Evolutionary conservation across 768 basidiomycete genomes (phyloP), one percentile per base, ranked within the genome.

Genomic region (Cubamyces sp.): DNA sequence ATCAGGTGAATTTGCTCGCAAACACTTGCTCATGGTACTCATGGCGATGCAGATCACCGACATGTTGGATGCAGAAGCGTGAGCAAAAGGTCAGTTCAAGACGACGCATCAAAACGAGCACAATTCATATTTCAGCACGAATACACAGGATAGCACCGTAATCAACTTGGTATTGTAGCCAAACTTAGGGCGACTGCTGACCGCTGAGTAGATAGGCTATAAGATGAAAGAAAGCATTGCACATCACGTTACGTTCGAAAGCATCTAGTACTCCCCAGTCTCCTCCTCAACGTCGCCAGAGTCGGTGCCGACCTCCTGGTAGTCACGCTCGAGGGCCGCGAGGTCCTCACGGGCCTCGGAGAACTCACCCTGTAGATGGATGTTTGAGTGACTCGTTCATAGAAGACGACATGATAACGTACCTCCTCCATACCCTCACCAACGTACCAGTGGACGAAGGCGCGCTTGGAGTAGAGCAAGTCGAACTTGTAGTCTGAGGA

Each of bases 361-460:
- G 79, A 98, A 98, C 79, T 98, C 96, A 77, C 96, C 96, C 81
- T 86, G 52, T n/a, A 57, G 47, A 25, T 3, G 12, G 15, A 43
- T 74, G 18, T 70, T 67, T 56, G 14, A 60, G 45, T 56, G 28
- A 56, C 40, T n/a, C 7, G 30, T 18, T 18, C 37, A 30, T 1
- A 23, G 15, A 39, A 14, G 21, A 49, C n/a, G 3, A n/a, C 34
- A 1, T 6, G n/a, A 45, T 8, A 9, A 66, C 74, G 34, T 64
- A 80, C 85, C 82, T 98, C 96, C 75, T 98, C 96, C 96, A 98
- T 98, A 82, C 96, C 96, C 79, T 98, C 96, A 73, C 96, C 96
- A 65, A 97, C 96, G 72, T 96, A 96, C 94, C 94, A 91, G 75
- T 92, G 90, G 25, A 91, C 89, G 66, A 93, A 93, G 50, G 92